A percentile compares a stretch with the other conserved stretches of the same genome.
Conservation (phyloP, 2,329 filamentous ascomycete species). For the Fusarium buxicola region DNA sequence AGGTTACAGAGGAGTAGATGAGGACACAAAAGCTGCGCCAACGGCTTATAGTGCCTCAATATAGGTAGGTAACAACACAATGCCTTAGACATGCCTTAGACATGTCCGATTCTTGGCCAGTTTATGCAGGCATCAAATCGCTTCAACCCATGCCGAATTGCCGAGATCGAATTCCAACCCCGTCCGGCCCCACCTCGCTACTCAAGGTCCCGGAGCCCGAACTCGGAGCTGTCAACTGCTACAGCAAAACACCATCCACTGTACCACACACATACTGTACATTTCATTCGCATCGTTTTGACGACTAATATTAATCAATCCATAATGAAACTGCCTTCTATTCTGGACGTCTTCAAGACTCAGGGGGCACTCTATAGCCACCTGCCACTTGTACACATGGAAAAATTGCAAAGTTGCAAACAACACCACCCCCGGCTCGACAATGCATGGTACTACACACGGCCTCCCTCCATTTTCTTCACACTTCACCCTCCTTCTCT, state of each 20-base stretch:
- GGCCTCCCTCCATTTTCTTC: conserved; percentile 13
- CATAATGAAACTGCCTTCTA: conserved; percentile 24
- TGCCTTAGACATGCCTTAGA: not conserved
- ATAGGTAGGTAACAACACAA: not conserved
- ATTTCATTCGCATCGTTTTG: no score
- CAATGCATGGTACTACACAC: conserved; percentile 15
- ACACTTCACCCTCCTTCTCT: conserved; percentile 24
- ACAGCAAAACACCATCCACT: no score
- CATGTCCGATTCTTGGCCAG: conserved; percentile 7
- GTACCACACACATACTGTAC: no score
- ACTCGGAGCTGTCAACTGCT: not conserved
- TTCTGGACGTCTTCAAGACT: conserved; percentile 23
- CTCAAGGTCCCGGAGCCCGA: conserved; percentile 7
- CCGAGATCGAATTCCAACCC: conserved; percentile 22
- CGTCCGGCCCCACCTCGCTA: conserved; percentile 17
- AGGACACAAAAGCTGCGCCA: not conserved
- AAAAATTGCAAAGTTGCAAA: conserved; percentile 2
- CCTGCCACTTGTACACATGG: conserved; percentile 6
- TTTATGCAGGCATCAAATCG: conserved; percentile 26
- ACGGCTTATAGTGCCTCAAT: not conserved
- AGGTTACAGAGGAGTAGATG: not conserved
- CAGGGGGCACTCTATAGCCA: conserved; percentile 7
- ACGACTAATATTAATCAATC: conserved; percentile 8
- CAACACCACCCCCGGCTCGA: not conserved
- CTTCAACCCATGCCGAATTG: conserved; percentile 23